Conservation (phyloP, 2,329 filamentous ascomycete species). For the Xylariaceae sp. region DNA sequence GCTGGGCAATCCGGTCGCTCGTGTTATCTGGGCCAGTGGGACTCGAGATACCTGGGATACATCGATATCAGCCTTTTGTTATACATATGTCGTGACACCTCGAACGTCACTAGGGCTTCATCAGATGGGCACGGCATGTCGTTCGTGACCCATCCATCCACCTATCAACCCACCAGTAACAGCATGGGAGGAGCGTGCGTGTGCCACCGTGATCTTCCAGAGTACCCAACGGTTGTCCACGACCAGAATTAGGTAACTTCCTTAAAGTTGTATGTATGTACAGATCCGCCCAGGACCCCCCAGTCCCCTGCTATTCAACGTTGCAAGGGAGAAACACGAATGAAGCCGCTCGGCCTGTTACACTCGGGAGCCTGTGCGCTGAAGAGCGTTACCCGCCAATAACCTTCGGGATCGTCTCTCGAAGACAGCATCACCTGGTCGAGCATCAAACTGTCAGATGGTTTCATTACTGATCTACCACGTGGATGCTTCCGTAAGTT, state of each 20-base stretch:
- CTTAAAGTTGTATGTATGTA: constrained; percentile 13
- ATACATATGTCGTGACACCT: constrained; percentile 26
- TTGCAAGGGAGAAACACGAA: constrained; percentile 12
- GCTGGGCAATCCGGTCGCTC: constrained; percentile 24
- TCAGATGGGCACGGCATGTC: constrained; percentile 24
- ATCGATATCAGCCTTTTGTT: constrained; percentile 29
- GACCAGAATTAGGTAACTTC: constrained; percentile 22
- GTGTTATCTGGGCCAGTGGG: constrained; percentile 11
- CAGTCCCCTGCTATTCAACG: constrained; percentile 18
- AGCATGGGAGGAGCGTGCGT: constrained; percentile 20
- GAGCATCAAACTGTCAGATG: constrained; percentile 21
- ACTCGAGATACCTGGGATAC: constrained; percentile 16
- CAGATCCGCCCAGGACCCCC: constrained; percentile 14
- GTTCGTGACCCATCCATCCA: background rate
- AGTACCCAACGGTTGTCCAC: constrained; percentile 2
- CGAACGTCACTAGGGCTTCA: constrained; percentile 26
- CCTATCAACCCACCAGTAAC: constrained; percentile 6
- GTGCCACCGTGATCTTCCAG: constrained; percentile 17
- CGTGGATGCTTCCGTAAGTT: constrained; percentile 26
- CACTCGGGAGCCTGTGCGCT: constrained; percentile 24
- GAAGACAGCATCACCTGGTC: constrained; percentile 25
- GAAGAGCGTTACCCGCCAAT: constrained; percentile 19
- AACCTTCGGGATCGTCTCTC: constrained; percentile 16
- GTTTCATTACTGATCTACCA: constrained; percentile 27
- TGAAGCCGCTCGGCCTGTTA: constrained; percentile 19